Evolutionary conservation across 129 eudicot genomes (phyloP).

Genomic region (Pseudognaphalium luteoalbum): DNA sequence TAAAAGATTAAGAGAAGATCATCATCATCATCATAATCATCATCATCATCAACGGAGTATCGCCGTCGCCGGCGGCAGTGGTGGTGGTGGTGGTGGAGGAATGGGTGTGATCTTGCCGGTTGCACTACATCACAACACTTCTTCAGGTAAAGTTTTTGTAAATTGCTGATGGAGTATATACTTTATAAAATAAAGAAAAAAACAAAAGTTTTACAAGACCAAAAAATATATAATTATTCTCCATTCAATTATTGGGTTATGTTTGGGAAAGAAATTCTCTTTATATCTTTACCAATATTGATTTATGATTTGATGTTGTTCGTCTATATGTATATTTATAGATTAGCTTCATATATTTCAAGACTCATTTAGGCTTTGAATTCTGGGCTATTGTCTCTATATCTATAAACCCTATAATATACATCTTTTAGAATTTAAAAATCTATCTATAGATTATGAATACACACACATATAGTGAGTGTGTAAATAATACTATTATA

Average conservation of each 20-base stretch:
- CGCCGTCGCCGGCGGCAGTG: slow-evolving; percentile 20
- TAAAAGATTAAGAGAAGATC: slow-evolving; percentile 49
- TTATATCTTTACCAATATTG: neutral
- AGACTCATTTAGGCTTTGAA: slow-evolving; percentile 12
- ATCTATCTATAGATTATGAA: slow-evolving; percentile 1
- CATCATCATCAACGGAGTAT: slow-evolving; percentile 20
- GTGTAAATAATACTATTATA: slow-evolving; percentile 10
- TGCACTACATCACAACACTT: slow-evolving; percentile 33
- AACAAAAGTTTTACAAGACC: neutral
- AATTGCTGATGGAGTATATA: neutral
- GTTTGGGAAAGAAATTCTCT: slow-evolving; percentile 7
- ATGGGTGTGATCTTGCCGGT: slow-evolving; percentile 33
- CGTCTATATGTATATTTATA: slow-evolving; percentile 2
- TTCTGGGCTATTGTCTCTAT: slow-evolving; percentile 22
- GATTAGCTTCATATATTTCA: neutral
- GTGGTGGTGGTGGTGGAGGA: slow-evolving; percentile 30
- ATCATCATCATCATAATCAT: slow-evolving; percentile 6
- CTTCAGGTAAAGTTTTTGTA: neutral
- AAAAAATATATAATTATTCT: neutral
- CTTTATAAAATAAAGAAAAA: neutral
- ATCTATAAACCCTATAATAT: slow-evolving; percentile 26
- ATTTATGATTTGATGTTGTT: slow-evolving; percentile 2
- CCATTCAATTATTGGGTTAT: slow-evolving; percentile 1
- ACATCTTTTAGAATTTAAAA: no score
- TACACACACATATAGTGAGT: slow-evolving; percentile 10